Base-by-base conservation (phyloP, 1,284 basidiomycete species). In the Tylopilus sp. region DNA sequence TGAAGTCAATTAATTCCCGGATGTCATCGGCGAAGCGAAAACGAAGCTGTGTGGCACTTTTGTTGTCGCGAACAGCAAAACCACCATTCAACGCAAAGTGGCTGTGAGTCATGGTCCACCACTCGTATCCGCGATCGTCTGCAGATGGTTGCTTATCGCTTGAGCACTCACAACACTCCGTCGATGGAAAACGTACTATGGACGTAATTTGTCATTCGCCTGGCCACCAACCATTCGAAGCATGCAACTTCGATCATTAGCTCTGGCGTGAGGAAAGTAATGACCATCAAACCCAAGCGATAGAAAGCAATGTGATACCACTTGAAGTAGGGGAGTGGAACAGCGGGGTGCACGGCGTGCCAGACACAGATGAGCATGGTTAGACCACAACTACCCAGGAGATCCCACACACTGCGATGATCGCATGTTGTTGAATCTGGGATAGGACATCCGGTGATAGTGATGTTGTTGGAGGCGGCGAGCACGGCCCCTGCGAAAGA, bases 301-400 rank as follows among this genome's bases (percentile, higher is more conserved):
- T 69, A 68, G 4, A 44, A 16, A 2, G 66, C 6, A 6, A 58
- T 33, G 3, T 39, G 22, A 19, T 64, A 53, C 24, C 29, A 53
- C 10, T 54, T 60, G 4, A 63, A 65, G 15, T 60, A 33, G 3
- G 36, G 4, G 1, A 57, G 53, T 6, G 79, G 77, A 26, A 82
- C 66, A 56, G 82, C 80, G 0, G 79, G 79, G 62, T 81, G 80
- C 13, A 80, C 65, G 0, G 80, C 70, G 7, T 77, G 62, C 79
- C 79, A 81, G 6, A 76, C 77, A 54, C 77, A 81, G 0, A 75
- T 70, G n/a, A 80, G 74, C 2, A 81, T 19, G 16, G 64, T 63
- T 7, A 58, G 49, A 1, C 51, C 59, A 51, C 64, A 65, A 18
- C 54, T 53, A 18, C 38, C 16, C 16, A 64, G 44, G 26, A 64